A percentile compares a stretch with the other conserved stretches of the same genome.
phyloP scores from a whole-genome alignment of 2,329 filamentous ascomycete genomes.

The Metarhizium rileyi region DNA sequence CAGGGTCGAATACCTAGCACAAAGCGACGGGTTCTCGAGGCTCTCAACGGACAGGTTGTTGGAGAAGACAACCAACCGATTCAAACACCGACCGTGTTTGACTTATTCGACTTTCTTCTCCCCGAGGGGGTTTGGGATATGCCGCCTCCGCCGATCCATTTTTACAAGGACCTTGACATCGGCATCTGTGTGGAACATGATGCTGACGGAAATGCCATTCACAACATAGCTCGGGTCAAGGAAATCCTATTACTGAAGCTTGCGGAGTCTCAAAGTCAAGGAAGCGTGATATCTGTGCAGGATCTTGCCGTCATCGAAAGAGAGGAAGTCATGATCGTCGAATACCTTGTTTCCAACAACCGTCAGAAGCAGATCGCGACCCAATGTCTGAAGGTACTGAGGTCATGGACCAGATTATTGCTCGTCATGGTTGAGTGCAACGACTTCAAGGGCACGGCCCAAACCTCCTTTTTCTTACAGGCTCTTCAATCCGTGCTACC shows the following conservation, averaged over 20 bases:
- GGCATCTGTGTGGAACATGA: conserved; percentile 53
- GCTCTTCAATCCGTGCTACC: conserved; percentile 80
- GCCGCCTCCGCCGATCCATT: conserved; percentile 43
- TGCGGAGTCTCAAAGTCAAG: conserved; percentile 46
- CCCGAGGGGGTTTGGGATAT: conserved; percentile 40
- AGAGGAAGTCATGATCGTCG: conserved; percentile 51
- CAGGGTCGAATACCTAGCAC: conserved; percentile 60
- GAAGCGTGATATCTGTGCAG: conserved; percentile 38
- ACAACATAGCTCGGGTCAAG: conserved; percentile 60
- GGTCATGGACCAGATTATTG: conserved; percentile 75
- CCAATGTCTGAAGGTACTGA: conserved; percentile 58
- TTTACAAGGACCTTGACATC: conserved; percentile 59
- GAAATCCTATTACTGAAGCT: conserved; percentile 65
- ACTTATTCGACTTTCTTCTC: conserved; percentile 81
- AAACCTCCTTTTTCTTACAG: conserved; percentile 73
- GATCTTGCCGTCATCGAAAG: conserved; percentile 40
- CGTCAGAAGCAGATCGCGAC: conserved; percentile 47
- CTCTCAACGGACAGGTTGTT: conserved; percentile 68
- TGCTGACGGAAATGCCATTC: conserved; percentile 46
- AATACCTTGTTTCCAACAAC: conserved; percentile 55
- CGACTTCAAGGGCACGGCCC: conserved; percentile 63
- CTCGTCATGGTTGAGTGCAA: conserved; percentile 76
- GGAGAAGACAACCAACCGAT: conserved; percentile 56
- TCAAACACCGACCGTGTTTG: conserved; percentile 69
- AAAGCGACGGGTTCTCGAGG: conserved; percentile 58